Evolutionary conservation across 164 flowering plant genomes (phyloP).

Genomic region (Pachysandra terminalis): DNA sequence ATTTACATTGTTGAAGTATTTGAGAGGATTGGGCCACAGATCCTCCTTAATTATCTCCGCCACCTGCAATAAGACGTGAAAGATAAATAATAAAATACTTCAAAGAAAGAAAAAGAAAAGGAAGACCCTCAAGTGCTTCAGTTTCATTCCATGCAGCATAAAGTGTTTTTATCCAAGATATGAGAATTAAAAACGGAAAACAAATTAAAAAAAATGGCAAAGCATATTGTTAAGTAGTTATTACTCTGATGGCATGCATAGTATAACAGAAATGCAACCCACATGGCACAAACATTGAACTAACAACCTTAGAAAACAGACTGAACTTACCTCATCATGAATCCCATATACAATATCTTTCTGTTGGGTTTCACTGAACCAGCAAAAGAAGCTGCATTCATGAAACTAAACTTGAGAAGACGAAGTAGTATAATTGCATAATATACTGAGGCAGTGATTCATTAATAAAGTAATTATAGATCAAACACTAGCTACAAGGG

Average conservation of each 20-base stretch:
- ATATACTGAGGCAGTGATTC: not conserved
- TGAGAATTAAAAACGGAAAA: not conserved
- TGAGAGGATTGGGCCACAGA: conserved; percentile 87
- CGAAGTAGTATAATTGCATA: too few relatives aligned
- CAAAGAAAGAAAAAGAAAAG: not conserved
- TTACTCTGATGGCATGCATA: not conserved
- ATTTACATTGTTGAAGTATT: conserved; percentile 70
- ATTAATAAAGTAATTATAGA: too few relatives aligned
- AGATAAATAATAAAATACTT: not conserved
- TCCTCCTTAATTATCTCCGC: conserved; percentile 86
- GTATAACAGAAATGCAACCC: not conserved
- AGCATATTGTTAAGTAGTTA: not conserved
- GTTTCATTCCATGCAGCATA: not conserved
- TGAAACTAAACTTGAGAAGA: not conserved
- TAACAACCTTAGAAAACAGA: not conserved
- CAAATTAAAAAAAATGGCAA: not conserved
- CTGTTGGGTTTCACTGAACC: conserved; percentile 53
- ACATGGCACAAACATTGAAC: not conserved
- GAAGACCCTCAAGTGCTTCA: not conserved
- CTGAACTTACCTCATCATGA: conserved; percentile 58
- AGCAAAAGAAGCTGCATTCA: conserved; percentile 67
- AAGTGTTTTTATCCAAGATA: too few relatives aligned
- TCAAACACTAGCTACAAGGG: too few relatives aligned
- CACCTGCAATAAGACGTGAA: conserved; percentile 36
- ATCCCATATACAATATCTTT: conserved; percentile 45